phyloP scores from a whole-genome alignment of 2,329 filamentous ascomycete genomes.

The Ascochyta pisi region DNA sequence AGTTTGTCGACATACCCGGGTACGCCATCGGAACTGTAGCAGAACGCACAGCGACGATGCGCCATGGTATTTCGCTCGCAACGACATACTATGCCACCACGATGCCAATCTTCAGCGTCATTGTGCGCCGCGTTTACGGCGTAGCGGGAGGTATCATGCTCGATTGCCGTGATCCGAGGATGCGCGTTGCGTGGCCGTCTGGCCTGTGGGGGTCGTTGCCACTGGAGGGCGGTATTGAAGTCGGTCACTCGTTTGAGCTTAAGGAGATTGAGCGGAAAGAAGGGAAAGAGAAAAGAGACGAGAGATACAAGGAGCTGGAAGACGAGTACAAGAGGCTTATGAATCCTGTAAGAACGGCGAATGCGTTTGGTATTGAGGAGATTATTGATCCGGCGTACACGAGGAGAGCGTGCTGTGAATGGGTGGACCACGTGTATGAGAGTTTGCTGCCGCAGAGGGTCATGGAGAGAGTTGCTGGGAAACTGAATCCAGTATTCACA shows the following conservation, averaged over 20 bases:
- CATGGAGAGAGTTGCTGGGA: conserved; percentile 50
- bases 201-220: conserved; percentile 69
- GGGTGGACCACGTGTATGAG: conserved; percentile 64
- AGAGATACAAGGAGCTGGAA: conserved; percentile 63
- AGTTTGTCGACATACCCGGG: conserved; percentile 67
- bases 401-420: conserved; percentile 61
- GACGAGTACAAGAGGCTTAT: conserved; percentile 67
- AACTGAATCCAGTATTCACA: conserved; percentile 44
- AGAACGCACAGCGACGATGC: conserved; percentile 69
- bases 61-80: conserved; percentile 67
- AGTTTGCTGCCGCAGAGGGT: conserved; percentile 59
- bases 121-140: conserved; percentile 67
- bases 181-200: conserved; percentile 69
- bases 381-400: conserved; percentile 70
- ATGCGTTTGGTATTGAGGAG: conserved; percentile 69
- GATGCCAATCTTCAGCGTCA: conserved; percentile 68
- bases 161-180: conserved; percentile 65
- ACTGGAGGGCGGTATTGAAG: conserved; percentile 69
- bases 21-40: conserved; percentile 70
- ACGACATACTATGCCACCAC: conserved; percentile 69
- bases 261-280: conserved; percentile 60
- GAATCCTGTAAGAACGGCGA: conserved; percentile 70
- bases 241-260: conserved; percentile 67
- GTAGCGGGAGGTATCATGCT: conserved; percentile 71
- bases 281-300: conserved; percentile 56